A percentile compares a stretch with the other conserved stretches of the same genome.
These are phyloP conservation scores for Rhypophila decipiens DNA, from an alignment of 495 filamentous ascomycete species.

Conservation along the genomic window DNA sequence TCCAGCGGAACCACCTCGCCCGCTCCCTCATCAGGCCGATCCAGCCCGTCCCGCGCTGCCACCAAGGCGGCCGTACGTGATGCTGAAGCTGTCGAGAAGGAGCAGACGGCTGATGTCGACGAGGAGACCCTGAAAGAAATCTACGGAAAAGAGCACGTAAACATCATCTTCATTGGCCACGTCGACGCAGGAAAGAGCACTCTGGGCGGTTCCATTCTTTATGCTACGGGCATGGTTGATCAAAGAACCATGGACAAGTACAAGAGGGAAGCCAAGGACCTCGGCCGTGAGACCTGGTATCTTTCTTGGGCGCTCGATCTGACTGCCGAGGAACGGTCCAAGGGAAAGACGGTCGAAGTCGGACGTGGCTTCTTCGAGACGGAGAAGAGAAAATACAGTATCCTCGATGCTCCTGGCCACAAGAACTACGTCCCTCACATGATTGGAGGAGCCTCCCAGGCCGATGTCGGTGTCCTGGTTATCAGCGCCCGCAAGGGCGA, in stretches of 20 bases:
- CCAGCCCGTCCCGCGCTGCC: slow-evolving; percentile 55
- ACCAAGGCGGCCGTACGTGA: slow-evolving; percentile 54
- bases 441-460: slow-evolving; percentile 92
- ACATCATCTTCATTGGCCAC: slow-evolving; percentile 97
- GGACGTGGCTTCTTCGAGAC: slow-evolving; percentile 96
- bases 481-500: slow-evolving; percentile 97
- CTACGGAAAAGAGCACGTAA: slow-evolving; percentile 97
- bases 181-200: slow-evolving; percentile 98
- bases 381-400: slow-evolving; percentile 78
- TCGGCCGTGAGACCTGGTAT: slow-evolving; percentile 96
- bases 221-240: slow-evolving; percentile 96
- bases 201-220: slow-evolving; percentile 85
- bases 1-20: slow-evolving; percentile 69
- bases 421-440: slow-evolving; percentile 95
- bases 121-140: slow-evolving; percentile 88
- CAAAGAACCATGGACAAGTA: slow-evolving; percentile 98
- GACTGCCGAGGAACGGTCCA: slow-evolving; percentile 89
- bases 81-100: slow-evolving; percentile 76
- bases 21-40: slow-evolving; percentile 69
- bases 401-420: slow-evolving; percentile 93
- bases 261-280: slow-evolving; percentile 91
- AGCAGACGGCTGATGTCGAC: slow-evolving; percentile 85
- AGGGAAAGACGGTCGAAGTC: slow-evolving; percentile 98
- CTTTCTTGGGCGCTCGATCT: slow-evolving; percentile 95
- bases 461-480: slow-evolving; percentile 91